Evolutionary conservation across 495 filamentous ascomycete genomes (phyloP).

Genomic region (Staphylotrichum longicolle): DNA sequence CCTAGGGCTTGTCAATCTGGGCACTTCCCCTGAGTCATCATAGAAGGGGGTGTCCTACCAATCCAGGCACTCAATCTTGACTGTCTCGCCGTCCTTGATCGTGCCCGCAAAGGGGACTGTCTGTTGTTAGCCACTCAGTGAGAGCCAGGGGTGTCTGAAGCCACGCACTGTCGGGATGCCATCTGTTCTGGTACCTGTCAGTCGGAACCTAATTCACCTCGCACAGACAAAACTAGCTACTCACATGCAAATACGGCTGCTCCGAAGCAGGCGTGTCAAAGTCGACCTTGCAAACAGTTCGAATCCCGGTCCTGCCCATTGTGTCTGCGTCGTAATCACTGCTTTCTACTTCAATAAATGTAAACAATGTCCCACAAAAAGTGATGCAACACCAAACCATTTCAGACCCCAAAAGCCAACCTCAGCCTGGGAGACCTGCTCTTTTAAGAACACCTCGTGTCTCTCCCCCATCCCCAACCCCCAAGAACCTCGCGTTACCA

Average conservation of each 20-base stretch:
- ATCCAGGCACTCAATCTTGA: constrained; percentile 95
- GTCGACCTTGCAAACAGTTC: constrained; percentile 73
- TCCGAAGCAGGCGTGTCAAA: constrained; percentile 73
- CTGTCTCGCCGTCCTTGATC: constrained; percentile 82
- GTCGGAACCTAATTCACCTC: neutral
- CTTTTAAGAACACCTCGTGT: neutral
- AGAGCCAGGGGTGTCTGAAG: neutral
- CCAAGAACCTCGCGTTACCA: neutral
- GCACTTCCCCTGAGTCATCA: no score
- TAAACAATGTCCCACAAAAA: neutral
- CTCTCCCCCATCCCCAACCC: neutral
- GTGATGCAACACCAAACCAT: no score
- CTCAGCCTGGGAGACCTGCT: neutral
- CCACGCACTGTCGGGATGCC: constrained; percentile 82
- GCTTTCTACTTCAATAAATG: no score
- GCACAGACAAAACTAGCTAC: constrained; percentile 24
- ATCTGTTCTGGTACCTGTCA: constrained; percentile 66
- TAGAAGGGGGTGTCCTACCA: constrained; percentile 44
- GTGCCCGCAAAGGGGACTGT: constrained; percentile 71
- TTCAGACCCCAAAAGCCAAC: neutral
- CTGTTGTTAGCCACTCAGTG: constrained; percentile 5
- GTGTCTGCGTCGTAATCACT: neutral
- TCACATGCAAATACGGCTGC: constrained; percentile 74
- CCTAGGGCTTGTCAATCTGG: constrained; percentile 32
- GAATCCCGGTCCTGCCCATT: constrained; percentile 50